Base-by-base conservation (phyloP, 2,329 filamentous ascomycete species). In the Alternaria solani region DNA sequence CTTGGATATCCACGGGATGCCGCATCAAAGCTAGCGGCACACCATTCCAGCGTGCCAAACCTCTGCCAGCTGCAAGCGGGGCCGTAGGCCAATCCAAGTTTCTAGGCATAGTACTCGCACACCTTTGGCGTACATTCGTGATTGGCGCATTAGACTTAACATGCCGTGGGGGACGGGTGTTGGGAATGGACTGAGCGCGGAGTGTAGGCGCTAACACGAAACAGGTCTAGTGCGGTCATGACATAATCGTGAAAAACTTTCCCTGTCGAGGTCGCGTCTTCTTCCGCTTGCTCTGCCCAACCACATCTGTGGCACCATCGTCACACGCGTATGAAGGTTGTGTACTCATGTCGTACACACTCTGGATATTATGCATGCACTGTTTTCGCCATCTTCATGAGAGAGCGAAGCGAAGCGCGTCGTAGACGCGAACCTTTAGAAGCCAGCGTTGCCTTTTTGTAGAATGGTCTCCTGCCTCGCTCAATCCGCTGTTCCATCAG, bases 401-500 rank as follows among this genome's bases (percentile, higher is more conserved):
- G 41, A 5, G 7, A 1, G 20, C 36, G 46, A 43, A 43, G 28
- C 1, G 8, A n/a, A 3, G 5, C 46, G 32, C 46, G 46, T 14
- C 18, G 28, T 23, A 36, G 16, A 18, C 23, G 36, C 36, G 32
- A 34, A 41, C 25, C 28, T 48, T 6, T 18, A 5, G 11, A 14
- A 39, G 30, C 26, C n/a, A 54, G 36, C 16, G 16, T 6, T 20
- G 6, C 14, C 46, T 8, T 43, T n/a, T 48, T 5, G 34, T 53
- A 53, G 14, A 36, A 55, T 43, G 25, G 76, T 79, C 76, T 79
- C 75, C 57, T 72, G 68, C 76, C 76, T 79, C 76, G 76, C 76
- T 79, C 76, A 71, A 67, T 75, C 75, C 59, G 66, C 68, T 72
- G 66, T 59, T 62, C 49, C 54, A 73, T 74, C 66, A 65, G 69